phyloP scores from a whole-genome alignment of 1,284 basidiomycete species.

The Pyrrhoderma noxium region DNA sequence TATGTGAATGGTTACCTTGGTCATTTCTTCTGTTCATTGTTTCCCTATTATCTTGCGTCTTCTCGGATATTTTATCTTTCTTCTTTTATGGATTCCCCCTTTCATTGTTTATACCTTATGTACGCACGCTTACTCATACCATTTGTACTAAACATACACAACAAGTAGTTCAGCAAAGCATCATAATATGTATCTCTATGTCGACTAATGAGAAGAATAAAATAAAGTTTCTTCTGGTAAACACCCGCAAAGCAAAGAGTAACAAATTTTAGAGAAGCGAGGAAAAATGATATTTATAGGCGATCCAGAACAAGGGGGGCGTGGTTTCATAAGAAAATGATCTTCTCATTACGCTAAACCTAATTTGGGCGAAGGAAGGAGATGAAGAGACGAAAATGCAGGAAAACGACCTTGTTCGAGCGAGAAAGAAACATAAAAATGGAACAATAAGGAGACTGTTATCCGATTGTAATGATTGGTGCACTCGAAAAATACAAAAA shows the following conservation, averaged over 20 bases:
- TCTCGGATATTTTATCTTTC: slow-evolving; percentile 4
- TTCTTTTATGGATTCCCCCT: background rate
- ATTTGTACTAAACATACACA: slow-evolving; percentile 11
- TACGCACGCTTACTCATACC: slow-evolving; percentile 10
- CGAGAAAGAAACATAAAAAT: background rate
- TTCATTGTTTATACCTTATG: slow-evolving; percentile 17
- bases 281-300: too few species aligned
- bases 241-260: too few species aligned
- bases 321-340: background rate
- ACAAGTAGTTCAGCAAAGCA: slow-evolving; percentile 3
- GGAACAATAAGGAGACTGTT: background rate
- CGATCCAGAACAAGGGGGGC: background rate
- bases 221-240: too few species aligned
- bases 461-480: too few species aligned
- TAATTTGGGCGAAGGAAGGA: background rate
- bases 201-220: too few species aligned
- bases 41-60: background rate
- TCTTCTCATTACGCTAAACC: slow-evolving; percentile 5
- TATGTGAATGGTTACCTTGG: too few species aligned
- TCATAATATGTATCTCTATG: background rate
- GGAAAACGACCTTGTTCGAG: background rate
- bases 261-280: too few species aligned
- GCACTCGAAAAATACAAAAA: too few species aligned
- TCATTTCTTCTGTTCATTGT: background rate
- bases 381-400: slow-evolving; percentile 1